Evolutionary conservation across 805 yeast species (phyloP), one percentile per base, ranked within the genome.

Genomic region (Ogataea trehaloabstinens): DNA sequence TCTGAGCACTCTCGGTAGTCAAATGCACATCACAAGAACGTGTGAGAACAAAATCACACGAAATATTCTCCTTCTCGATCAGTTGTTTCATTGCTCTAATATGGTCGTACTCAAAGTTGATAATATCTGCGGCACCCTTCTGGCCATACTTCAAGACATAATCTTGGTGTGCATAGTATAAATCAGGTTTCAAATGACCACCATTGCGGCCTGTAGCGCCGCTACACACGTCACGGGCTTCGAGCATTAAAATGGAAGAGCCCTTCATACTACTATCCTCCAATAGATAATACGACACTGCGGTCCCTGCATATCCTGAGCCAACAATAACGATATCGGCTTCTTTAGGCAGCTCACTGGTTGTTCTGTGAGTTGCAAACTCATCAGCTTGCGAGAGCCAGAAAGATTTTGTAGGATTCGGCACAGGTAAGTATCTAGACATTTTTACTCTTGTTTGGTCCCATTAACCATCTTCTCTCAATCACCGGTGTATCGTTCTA

Each of bases 191-290:
- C 35, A 72, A 45, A 46, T 72, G 77, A 1, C 76, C 77, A 15
- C 76, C 76, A 38, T 71, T 71, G 38, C 76, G 52, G 13, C 74
- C 76, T 2, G 74, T 68, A n/a, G 76, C 77, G 18, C 58, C 62
- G 6, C 66, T 60, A 33, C 64, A 61, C 3, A 61, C 56, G 38
- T 66, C 64, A 35, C 67, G 57, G 6, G 74, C 74, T 44, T 72
- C 77, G 2, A 67, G 36, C 50, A 52, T 41, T 16, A 52, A 16
- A 6, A 51, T 35, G 1, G 12, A 24, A 4, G 46, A 36, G 18
- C 42, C 37, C 11, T 21, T 30, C 25, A 10, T 12, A 12, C 12
- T 12, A n/a, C 29, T 32, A 5, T 34, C 18, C 15, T 42, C 34
- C 24, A 30, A 31, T 2, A 21, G 16, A 34, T 37, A 37, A 31